A percentile compares a stretch with the other conserved stretches of the same genome.
Conservation (phyloP, 2,329 filamentous ascomycete species). For the Metarhizium robertsii region DNA sequence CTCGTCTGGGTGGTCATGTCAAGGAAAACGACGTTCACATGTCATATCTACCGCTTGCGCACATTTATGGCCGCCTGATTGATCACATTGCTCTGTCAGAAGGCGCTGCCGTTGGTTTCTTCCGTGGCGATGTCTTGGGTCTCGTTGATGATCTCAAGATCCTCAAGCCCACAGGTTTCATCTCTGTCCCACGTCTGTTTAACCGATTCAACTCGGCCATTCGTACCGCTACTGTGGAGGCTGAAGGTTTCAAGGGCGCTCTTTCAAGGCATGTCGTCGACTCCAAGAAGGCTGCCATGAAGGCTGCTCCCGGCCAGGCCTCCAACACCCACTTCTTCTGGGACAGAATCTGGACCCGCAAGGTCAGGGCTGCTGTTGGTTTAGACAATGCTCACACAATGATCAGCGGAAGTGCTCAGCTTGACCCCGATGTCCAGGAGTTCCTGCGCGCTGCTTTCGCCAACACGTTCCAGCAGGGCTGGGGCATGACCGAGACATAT, state of each 20-base stretch:
- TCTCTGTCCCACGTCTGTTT: conserved; percentile 84
- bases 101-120: conserved; percentile 76
- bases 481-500: conserved; percentile 90
- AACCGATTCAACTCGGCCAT: conserved; percentile 84
- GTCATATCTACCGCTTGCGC: conserved; percentile 87
- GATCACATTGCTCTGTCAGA: conserved; percentile 68
- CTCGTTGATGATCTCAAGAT: conserved; percentile 88
- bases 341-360: conserved; percentile 83
- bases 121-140: conserved; percentile 81
- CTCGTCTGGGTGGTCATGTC: conserved; percentile 45
- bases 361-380: conserved; percentile 75
- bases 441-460: conserved; percentile 81
- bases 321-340: conserved; percentile 70
- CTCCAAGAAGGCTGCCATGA: conserved; percentile 72
- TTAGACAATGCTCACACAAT: conserved; percentile 64
- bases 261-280: conserved; percentile 72
- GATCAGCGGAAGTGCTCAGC: conserved; percentile 81
- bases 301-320: conserved; percentile 61
- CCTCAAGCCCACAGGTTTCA: conserved; percentile 71
- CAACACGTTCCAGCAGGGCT: conserved; percentile 76
- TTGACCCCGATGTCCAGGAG: conserved; percentile 79
- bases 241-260: conserved; percentile 69
- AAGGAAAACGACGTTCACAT: conserved; percentile 51
- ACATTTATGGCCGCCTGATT: conserved; percentile 82
- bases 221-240: conserved; percentile 67